Evolutionary conservation across 148 eudicot genomes (phyloP).

Genomic region (Rheum nobile): DNA sequence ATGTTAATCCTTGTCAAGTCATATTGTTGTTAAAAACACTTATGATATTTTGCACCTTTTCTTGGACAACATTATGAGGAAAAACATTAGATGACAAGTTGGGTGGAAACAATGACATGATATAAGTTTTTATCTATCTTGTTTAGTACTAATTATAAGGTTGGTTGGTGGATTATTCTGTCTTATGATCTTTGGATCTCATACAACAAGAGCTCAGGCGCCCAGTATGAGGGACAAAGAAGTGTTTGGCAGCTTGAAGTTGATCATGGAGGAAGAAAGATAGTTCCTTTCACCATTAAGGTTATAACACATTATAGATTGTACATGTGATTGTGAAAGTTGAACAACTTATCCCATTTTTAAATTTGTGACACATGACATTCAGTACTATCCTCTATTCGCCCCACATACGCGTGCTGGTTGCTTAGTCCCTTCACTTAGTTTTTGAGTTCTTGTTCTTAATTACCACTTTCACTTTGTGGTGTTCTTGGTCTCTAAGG

Average conservation of each 20-base stretch:
- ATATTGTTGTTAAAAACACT: neutral
- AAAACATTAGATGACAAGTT: neutral
- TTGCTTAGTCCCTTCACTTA: slow-evolving; percentile 1
- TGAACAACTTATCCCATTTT: neutral
- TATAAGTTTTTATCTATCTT: neutral
- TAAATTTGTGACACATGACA: neutral
- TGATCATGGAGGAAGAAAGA: neutral
- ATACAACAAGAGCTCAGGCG: slow-evolving; percentile 1
- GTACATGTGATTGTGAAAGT: neutral
- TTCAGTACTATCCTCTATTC: neutral
- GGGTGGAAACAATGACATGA: slow-evolving; percentile 12
- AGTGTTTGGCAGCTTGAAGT: neutral
- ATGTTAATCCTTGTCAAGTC: slow-evolving; percentile 8
- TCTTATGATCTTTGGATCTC: slow-evolving; percentile 6
- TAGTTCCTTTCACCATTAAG: slow-evolving; percentile 1
- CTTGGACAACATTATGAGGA: neutral
- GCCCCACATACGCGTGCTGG: neutral
- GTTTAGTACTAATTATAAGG: neutral
- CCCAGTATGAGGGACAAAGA: slow-evolving; percentile 5
- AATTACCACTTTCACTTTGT: no score
- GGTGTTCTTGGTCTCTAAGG: no score
- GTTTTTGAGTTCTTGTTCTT: no score
- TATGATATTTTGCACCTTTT: neutral
- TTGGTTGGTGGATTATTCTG: slow-evolving; percentile 7
- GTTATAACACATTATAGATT: slow-evolving; percentile 1